Evolutionary conservation across 148 eudicot species (phyloP), one percentile per base, ranked within the genome.

Genomic region (Rhododendron griersonianum): DNA sequence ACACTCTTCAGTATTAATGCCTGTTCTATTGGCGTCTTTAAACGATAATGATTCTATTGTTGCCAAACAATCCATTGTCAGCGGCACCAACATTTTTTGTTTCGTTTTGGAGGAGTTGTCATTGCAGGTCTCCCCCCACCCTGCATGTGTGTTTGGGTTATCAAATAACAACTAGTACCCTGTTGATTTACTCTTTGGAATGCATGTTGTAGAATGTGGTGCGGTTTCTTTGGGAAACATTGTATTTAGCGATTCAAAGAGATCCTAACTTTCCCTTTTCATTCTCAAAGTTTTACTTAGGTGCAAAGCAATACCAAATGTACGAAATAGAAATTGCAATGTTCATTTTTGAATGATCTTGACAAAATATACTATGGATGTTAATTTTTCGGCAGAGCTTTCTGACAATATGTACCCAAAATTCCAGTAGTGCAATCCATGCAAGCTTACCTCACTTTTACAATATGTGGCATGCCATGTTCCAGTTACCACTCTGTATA

Each of bases 91-190:
- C 81, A 86, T 96, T 65, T 94, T 96, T 84, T 87, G 88, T 89
- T 88, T 84, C 28, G 86, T 91, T 78, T 82, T 96, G 83, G 94
- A 96, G 88, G 98, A 93, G 86, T 90, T 96, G 84, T 86, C 90
- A 59, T 86, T 90, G 45, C 99, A 96, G 99, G 99, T 95, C 82
- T 87, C 80, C 89, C 81, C 86, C 87, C 77, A 30, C 73, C 77
- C 83, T 65, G 30, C 45, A 18, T 25, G 35, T 3, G 41, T 35
- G 11, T 37, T 80, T 44, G 69, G 30, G 11, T 69, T 71, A 33
- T 16, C 2, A 30, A 74, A 14, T 33, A 33, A 15, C 13, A 37
- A 75, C 4, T 35, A 75, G 0, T 35, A 37, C 45, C n/a, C 47
- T 75, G 79, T 75, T 39, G 79, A 37, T 75, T 75, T 75, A 16